Conservation (phyloP, 169 alveolate species). For the Prorocentrum cordatum region DNA sequence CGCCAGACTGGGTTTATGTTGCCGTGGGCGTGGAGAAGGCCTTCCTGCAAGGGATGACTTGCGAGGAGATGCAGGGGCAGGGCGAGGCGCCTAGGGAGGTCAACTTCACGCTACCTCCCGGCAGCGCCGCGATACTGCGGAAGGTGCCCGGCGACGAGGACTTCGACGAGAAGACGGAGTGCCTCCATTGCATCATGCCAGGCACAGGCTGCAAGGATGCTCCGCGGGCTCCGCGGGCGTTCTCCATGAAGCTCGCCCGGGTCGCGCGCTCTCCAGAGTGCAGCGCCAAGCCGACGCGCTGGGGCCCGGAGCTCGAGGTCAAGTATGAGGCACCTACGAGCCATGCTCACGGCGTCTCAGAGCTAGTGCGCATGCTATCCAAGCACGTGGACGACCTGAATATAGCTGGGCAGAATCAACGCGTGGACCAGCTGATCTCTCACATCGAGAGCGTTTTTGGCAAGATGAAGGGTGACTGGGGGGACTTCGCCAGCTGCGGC, state of each 20-base stretch:
- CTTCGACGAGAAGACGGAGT: neutral
- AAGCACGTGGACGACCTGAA: neutral
- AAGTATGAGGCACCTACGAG: too few species aligned
- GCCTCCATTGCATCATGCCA: neutral
- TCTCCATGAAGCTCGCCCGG: neutral
- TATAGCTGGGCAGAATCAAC: neutral
- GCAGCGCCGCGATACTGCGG: neutral
- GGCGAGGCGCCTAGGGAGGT: neutral
- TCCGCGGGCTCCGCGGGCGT: neutral
- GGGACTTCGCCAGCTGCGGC: neutral
- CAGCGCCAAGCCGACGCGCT: neutral
- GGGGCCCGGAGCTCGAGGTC: neutral
- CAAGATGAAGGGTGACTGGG: neutral
- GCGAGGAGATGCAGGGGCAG: neutral
- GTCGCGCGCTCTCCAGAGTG: neutral
- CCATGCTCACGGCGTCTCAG: neutral
- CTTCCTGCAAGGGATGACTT: neutral
- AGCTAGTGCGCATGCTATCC: neutral
- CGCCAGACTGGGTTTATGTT: neutral
- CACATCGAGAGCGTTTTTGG: neutral
- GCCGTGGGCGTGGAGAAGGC: neutral
- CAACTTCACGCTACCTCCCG: neutral
- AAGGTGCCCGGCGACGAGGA: neutral
- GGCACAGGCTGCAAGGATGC: neutral
- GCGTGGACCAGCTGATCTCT: neutral